Evolutionary conservation across 352 stramenopile genomes (phyloP).

Genomic region (Globisporangium iwayamae): DNA sequence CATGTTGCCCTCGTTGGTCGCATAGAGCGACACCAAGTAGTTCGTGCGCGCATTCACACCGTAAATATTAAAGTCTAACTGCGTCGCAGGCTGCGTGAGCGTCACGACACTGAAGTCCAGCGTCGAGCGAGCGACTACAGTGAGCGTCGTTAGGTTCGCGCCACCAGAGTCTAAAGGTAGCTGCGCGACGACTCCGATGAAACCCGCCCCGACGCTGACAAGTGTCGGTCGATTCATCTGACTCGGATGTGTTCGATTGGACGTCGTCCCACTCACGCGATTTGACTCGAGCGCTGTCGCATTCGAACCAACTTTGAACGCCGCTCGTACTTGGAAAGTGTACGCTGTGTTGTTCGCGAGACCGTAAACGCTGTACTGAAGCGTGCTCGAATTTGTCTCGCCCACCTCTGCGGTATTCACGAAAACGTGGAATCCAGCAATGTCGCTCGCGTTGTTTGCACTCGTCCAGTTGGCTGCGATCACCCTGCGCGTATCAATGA

Average conservation of each 20-base stretch:
- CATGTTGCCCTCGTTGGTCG: constrained; percentile 4
- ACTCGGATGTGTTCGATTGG: constrained; percentile 2
- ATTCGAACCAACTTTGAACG: not conserved
- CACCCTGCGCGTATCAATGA: constrained; percentile 3
- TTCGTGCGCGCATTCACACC: constrained; percentile 6
- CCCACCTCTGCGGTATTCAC: constrained; percentile 3
- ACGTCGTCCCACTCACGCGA: constrained; percentile 2
- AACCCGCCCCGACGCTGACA: not conserved
- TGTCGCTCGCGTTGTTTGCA: constrained; percentile 3
- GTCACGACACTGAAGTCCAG: constrained; percentile 4
- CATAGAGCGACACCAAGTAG: constrained; percentile 9
- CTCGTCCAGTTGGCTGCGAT: constrained; percentile 9
- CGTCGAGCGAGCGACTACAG: constrained; percentile 4
- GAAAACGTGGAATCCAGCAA: constrained; percentile 10
- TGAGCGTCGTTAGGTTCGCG: not conserved
- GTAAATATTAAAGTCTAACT: constrained; percentile 5
- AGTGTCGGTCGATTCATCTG: not conserved
- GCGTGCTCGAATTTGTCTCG: not conserved
- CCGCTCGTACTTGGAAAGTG: constrained; percentile 11
- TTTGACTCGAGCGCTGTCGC: constrained; percentile 7
- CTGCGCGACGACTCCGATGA: not conserved
- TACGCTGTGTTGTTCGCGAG: constrained; percentile 13
- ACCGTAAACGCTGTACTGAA: constrained; percentile 6
- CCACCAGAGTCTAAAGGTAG: constrained; percentile 6
- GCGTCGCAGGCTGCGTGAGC: not conserved